Conservation (phyloP, 164 flowering plant species). For the Santalum album region DNA sequence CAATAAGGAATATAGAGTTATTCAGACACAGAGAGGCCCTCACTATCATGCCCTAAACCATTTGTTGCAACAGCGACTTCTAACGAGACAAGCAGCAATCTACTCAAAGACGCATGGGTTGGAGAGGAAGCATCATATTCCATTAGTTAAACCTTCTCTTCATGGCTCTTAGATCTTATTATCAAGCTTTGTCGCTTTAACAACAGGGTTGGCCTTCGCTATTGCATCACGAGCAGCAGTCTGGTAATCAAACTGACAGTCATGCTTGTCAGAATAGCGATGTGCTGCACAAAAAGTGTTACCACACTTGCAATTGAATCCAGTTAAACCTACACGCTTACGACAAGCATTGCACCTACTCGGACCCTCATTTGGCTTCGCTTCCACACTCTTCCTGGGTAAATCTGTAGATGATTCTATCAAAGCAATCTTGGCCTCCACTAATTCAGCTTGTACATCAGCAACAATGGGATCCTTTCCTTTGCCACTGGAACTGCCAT, state of each 20-base stretch:
- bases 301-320: conserved; percentile 51
- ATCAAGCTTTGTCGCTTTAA: conserved; percentile 49
- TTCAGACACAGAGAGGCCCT: conserved; percentile 18
- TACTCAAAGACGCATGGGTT: too few relatives aligned
- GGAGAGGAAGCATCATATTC: conserved; percentile 13
- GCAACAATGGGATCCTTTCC: conserved; percentile 22
- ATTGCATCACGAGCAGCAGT: conserved; percentile 42
- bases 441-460: conserved; percentile 12
- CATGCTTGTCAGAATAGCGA: conserved; percentile 52
- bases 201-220: conserved; percentile 46
- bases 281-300: conserved; percentile 36
- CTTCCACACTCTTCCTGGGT: conserved; percentile 14
- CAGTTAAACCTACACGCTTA: conserved; percentile 49
- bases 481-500: conserved; percentile 25
- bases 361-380: conserved; percentile 36
- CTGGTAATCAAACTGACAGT: conserved; percentile 39
- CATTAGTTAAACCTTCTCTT: conserved; percentile 9
- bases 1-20: conserved; percentile 23
- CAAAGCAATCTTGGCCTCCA: conserved; percentile 13
- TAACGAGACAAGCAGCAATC: conserved; percentile 17
- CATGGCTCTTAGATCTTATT: conserved; percentile 32
- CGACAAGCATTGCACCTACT: conserved; percentile 39
- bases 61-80: conserved; percentile 14
- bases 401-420: conserved; percentile 16
- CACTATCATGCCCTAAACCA: conserved; percentile 12